Evolutionary conservation across 208 protist species (phyloP), one percentile per base, ranked within the genome.

Genomic region (Tetramitus jugosus): DNA sequence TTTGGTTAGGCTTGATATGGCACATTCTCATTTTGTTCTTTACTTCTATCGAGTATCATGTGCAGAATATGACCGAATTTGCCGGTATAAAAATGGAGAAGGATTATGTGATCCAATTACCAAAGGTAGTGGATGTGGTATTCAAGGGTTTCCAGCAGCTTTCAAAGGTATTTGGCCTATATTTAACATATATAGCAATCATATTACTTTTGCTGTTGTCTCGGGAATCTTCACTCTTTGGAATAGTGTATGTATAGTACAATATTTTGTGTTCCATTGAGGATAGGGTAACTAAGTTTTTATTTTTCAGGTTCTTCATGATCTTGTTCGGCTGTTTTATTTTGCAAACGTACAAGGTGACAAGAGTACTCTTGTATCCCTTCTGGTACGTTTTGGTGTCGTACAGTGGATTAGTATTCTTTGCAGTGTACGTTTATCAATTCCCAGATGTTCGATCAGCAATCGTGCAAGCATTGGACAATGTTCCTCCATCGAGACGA

Each of bases 381-480:
- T 46, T 46, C 4, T 71, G 64, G 64, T 71, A 35, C 39, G 10
- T 49, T 33, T 23, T 71, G 3, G 40, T 71, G 8, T 23, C 33
- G 26, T 71, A 49, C 1, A 29, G 4, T 31, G 35, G 31, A 20
- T 49, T 71, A 7, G 64, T 71, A 10, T 71, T 71, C 35, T 35
- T 71, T 33, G 35, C 33, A 49, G n/a, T 35, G 6, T 71, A 71
- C 49, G 23, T 39, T 26, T 71, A 71, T 46, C 64, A 71, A 49
- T 71, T 71, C 10, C 35, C 35, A 49, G 43, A 20, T 0, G 23
- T 71, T 4, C 23, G 49, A 7, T 4, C 10, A 23, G 10, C 29
- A 7, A 7, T 62, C 4, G 56, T n/a, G 17, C 17, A n/a, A 62
- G 8, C 4, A 10, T 62, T 62, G 10, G 56, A 62, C 29, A 23